These are phyloP conservation scores for Peronosclerospora sorghi DNA, from an alignment of 352 stramenopile genomes.

Conservation along the genomic window DNA sequence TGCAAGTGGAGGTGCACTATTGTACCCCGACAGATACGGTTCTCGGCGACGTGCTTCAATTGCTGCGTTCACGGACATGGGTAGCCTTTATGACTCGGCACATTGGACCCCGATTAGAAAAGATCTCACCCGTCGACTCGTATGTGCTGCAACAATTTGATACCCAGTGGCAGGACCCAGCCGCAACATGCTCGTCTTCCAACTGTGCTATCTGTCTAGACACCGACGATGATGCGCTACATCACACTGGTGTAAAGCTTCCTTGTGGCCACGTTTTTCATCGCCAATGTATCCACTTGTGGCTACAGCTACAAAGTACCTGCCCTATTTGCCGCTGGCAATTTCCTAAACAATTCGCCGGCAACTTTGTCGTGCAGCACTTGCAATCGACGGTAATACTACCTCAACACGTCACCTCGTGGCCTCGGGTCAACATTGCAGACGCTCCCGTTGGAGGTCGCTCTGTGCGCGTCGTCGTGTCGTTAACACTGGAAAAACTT, in stretches of 20 bases:
- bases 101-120: constrained; percentile 43
- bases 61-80: constrained; percentile 46
- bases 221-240: not conserved
- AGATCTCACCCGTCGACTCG: constrained; percentile 29
- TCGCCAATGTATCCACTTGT: constrained; percentile 78
- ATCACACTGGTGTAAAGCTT: constrained; percentile 28
- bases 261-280: constrained; percentile 89
- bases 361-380: constrained; percentile 36
- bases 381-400: constrained; percentile 37
- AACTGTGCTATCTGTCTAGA: constrained; percentile 83
- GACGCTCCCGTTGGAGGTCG: constrained; percentile 19
- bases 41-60: constrained; percentile 38
- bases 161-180: constrained; percentile 5
- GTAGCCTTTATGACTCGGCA: constrained; percentile 50
- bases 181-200: constrained; percentile 4
- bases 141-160: constrained; percentile 24
- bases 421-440: constrained; percentile 16
- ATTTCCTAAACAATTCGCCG: constrained; percentile 48
- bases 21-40: constrained; percentile 29
- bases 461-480: constrained; percentile 32
- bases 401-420: constrained; percentile 8
- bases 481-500: constrained; percentile 34
- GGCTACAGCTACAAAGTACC: constrained; percentile 65
- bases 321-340: constrained; percentile 84
- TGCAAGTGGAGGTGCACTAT: constrained; percentile 53